These are phyloP conservation scores for Juncus effusus DNA, from an alignment of 176 grass and related monocot species.

Conservation along the genomic window DNA sequence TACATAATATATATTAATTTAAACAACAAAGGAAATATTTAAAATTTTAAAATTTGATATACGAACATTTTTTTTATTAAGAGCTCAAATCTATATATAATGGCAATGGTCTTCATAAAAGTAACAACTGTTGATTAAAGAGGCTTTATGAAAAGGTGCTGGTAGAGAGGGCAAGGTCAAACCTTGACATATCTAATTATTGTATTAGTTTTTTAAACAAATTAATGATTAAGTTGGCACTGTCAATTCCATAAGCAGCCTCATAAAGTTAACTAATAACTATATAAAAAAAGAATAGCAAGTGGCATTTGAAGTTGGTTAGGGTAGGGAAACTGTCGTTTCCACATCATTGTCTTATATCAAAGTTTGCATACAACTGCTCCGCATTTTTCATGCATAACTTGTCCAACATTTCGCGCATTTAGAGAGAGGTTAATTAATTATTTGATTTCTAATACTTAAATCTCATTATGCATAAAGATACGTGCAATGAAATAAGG, in stretches of 20 bases:
- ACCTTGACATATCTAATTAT: constrained; percentile 25
- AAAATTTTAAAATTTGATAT: neutral
- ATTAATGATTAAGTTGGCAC: constrained; percentile 13
- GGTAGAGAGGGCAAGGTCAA: constrained; percentile 6
- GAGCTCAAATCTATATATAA: neutral
- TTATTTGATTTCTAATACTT: too few relatives aligned
- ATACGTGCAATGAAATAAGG: too few relatives aligned
- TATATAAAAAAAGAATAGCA: neutral
- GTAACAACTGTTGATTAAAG: constrained; percentile 14
- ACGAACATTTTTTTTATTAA: neutral
- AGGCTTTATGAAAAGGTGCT: too few relatives aligned
- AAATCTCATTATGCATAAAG: too few relatives aligned
- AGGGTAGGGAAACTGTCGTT: constrained; percentile 29
- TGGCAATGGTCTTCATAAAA: neutral
- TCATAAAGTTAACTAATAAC: constrained; percentile 2
- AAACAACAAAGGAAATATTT: too few relatives aligned
- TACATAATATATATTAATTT: too few relatives aligned
- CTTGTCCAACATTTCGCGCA: too few relatives aligned
- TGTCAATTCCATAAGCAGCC: constrained; percentile 8
- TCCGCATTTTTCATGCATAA: neutral
- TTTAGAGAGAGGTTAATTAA: too few relatives aligned
- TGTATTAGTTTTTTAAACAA: neutral
- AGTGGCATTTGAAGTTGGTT: constrained; percentile 26
- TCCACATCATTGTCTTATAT: neutral
- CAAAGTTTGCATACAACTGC: neutral